Conservation (phyloP, 2,329 filamentous ascomycete genomes). For the Nemania sp. region DNA sequence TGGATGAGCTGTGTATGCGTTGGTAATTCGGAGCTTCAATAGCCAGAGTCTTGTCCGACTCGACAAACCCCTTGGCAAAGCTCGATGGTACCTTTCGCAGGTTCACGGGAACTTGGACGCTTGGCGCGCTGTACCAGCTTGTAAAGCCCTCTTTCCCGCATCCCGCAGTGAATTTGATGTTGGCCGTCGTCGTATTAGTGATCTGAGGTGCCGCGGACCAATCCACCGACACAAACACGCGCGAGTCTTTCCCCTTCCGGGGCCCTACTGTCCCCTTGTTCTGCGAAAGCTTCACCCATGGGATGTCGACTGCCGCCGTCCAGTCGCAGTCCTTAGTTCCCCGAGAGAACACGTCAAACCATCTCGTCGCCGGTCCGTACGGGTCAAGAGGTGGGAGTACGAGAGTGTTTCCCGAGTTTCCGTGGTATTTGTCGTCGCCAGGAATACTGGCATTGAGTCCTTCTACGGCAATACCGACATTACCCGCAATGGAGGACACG, state of each 20-base stretch:
- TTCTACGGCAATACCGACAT: constrained; percentile 67
- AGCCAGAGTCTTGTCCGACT: constrained; percentile 61
- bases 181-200: constrained; percentile 49
- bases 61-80: constrained; percentile 64
- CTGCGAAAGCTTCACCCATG: constrained; percentile 58
- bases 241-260: constrained; percentile 52
- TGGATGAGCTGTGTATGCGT: constrained; percentile 42
- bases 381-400: constrained; percentile 61
- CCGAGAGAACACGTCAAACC: constrained; percentile 67
- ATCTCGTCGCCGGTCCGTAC: constrained; percentile 60
- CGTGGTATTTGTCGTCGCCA: constrained; percentile 67
- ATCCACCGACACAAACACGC: constrained; percentile 60
- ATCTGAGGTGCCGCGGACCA: constrained; percentile 50
- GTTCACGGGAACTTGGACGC: constrained; percentile 60
- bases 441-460: constrained; percentile 69
- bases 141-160: constrained; percentile 40
- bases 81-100: constrained; percentile 52
- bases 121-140: constrained; percentile 44
- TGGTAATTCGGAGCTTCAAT: constrained; percentile 60
- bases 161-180: constrained; percentile 54
- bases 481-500: constrained; percentile 63
- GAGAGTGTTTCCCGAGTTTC: constrained; percentile 57
- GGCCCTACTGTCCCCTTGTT: constrained; percentile 55
- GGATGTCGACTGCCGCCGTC: constrained; percentile 50
- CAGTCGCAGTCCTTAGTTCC: constrained; percentile 59